These are phyloP conservation scores for Monilinia fructigena DNA, from an alignment of 2,329 filamentous ascomycete species.

Conservation along the genomic window DNA sequence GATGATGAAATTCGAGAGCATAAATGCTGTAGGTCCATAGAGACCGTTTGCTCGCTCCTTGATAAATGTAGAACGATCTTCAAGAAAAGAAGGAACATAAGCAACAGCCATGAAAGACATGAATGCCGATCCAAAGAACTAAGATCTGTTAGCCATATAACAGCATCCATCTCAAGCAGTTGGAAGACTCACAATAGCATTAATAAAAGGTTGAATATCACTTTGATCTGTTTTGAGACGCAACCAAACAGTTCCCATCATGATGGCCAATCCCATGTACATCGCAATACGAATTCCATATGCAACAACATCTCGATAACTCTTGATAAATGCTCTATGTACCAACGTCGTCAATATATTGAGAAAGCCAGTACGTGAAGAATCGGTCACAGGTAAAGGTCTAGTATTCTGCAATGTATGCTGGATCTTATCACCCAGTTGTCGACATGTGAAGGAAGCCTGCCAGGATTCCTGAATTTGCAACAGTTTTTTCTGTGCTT, in stretches of 20 bases:
- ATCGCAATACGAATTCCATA: slow-evolving; percentile 82
- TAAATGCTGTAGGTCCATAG: slow-evolving; percentile 70
- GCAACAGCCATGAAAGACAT: slow-evolving; percentile 83
- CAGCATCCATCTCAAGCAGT: neutral
- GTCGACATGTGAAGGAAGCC: slow-evolving; percentile 45
- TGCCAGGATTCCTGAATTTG: slow-evolving; percentile 57
- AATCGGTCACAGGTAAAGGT: slow-evolving; percentile 30
- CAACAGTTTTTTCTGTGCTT: slow-evolving; percentile 50
- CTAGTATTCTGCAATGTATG: slow-evolving; percentile 24
- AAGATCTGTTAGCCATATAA: neutral
- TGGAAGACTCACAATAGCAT: slow-evolving; percentile 60
- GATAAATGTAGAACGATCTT: slow-evolving; percentile 69
- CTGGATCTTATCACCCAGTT: slow-evolving; percentile 38
- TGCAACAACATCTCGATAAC: slow-evolving; percentile 77
- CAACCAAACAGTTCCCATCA: slow-evolving; percentile 88
- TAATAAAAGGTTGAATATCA: slow-evolving; percentile 78
- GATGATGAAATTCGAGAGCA: slow-evolving; percentile 77
- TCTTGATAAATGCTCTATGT: slow-evolving; percentile 79
- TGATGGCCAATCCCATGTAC: slow-evolving; percentile 76
- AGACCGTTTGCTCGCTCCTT: slow-evolving; percentile 82
- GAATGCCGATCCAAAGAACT: slow-evolving; percentile 70
- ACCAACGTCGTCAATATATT: slow-evolving; percentile 62
- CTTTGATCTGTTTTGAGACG: slow-evolving; percentile 65
- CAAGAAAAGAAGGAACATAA: slow-evolving; percentile 80
- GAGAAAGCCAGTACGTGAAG: slow-evolving; percentile 36